Conservation (phyloP, 345 rosid species). For the Aurinia saxatilis region DNA sequence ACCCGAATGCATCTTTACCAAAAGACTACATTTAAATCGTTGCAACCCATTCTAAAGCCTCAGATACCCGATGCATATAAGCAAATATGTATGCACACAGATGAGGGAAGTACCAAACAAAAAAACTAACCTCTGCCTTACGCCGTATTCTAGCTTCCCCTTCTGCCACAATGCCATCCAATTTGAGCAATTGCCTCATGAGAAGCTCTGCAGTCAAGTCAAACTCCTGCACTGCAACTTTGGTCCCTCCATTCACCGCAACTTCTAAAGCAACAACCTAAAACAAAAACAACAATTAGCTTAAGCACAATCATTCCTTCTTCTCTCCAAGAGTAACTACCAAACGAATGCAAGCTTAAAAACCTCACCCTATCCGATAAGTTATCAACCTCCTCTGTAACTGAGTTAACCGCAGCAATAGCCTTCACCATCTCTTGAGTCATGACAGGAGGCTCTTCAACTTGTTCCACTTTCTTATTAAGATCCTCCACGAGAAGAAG, state of each 20-base stretch:
- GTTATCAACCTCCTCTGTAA: slow-evolving; percentile 58
- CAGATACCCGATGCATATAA: not conserved
- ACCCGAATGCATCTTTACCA: not conserved
- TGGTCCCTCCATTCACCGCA: slow-evolving; percentile 54
- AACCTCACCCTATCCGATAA: slow-evolving; percentile 65
- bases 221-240: slow-evolving; percentile 55
- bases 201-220: slow-evolving; percentile 65
- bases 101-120: not conserved
- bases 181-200: slow-evolving; percentile 75
- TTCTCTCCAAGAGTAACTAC: not conserved
- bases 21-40: not conserved
- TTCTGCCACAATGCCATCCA: slow-evolving; percentile 76
- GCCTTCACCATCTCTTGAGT: slow-evolving; percentile 42
- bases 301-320: not conserved
- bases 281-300: not conserved
- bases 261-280: slow-evolving; percentile 71
- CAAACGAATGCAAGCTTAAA: not conserved
- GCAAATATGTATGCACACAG: too few relatives aligned
- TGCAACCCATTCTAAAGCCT: not conserved
- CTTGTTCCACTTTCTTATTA: slow-evolving; percentile 30
- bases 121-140: slow-evolving; percentile 75
- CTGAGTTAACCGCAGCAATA: slow-evolving; percentile 41
- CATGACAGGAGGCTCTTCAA: slow-evolving; percentile 28
- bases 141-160: slow-evolving; percentile 78
- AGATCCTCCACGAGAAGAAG: slow-evolving; percentile 47